These are phyloP conservation scores for Gossypium arboreum DNA, from an alignment of 345 rosid genomes.

Conservation along the genomic window DNA sequence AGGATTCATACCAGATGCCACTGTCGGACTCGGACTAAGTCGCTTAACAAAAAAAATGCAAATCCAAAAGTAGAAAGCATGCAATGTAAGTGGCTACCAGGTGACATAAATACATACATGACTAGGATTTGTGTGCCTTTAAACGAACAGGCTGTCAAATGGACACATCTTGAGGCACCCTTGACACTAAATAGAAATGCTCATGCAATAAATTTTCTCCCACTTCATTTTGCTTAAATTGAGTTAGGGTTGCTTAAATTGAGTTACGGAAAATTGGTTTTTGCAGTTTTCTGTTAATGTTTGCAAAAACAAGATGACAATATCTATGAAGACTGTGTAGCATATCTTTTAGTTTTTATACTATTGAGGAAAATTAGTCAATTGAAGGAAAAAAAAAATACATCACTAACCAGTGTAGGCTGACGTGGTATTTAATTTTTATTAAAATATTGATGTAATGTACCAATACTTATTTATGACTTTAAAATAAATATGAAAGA, in stretches of 20 bases:
- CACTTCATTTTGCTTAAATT: not conserved
- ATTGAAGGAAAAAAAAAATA: no score
- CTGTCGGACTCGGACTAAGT: slow-evolving; percentile 66
- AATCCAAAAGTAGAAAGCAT: not conserved
- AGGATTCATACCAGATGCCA: slow-evolving; percentile 62
- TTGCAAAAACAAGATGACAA: no score
- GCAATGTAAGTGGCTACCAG: not conserved
- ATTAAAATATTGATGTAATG: no score
- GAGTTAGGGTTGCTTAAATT: no score
- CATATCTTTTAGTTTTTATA: no score
- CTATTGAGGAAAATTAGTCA: no score
- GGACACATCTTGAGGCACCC: not conserved
- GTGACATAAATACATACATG: not conserved
- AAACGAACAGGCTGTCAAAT: not conserved
- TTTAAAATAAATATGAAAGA: no score
- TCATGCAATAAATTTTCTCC: not conserved
- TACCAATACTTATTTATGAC: no score
- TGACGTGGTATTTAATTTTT: no score
- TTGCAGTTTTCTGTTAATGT: not conserved
- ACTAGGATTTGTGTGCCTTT: not conserved
- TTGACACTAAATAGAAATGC: not conserved
- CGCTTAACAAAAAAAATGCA: slow-evolving; percentile 4
- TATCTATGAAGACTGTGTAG: no score
- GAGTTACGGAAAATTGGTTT: not conserved
- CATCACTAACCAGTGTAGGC: no score